Conservation (phyloP, 2,329 filamentous ascomycete genomes). For the Sporothrix luriei region DNA sequence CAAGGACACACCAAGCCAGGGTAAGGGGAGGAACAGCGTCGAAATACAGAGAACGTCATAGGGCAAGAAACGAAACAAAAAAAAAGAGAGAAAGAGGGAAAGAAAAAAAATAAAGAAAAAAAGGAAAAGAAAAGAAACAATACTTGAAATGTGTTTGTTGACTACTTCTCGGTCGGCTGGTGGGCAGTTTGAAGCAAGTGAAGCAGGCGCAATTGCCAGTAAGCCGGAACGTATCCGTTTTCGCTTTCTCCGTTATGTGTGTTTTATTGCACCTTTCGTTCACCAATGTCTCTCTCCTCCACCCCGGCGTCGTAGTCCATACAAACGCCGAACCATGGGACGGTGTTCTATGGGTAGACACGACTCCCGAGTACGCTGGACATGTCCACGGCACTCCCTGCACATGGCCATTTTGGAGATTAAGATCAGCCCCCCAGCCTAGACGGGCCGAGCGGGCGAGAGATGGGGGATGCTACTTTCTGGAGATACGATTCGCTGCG, state of each 20-base stretch:
- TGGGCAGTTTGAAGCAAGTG: slow-evolving; percentile 14
- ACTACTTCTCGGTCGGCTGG: not conserved
- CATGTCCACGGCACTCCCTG: not conserved
- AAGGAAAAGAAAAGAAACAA: not conserved
- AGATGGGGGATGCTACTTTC: slow-evolving; percentile 20
- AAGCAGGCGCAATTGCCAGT: too few relatives aligned
- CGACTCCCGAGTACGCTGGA: not conserved
- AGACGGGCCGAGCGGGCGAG: slow-evolving; percentile 10
- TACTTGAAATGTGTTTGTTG: not conserved
- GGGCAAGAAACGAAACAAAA: not conserved
- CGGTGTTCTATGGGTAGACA: slow-evolving; percentile 8
- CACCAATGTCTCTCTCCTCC: not conserved
- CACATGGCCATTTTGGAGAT: slow-evolving; percentile 14
- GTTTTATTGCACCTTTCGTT: too few relatives aligned
- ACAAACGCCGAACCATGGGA: slow-evolving; percentile 15
- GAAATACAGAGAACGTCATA: not conserved
- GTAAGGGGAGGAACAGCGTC: too few relatives aligned
- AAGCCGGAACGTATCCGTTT: not conserved
- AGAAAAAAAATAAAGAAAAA: not conserved
- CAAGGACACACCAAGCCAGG: too few relatives aligned
- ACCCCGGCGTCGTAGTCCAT: not conserved
- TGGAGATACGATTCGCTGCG: slow-evolving; percentile 17
- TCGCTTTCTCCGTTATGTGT: too few relatives aligned
- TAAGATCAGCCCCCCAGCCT: slow-evolving; percentile 18
- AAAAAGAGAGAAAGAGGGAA: not conserved